These are phyloP conservation scores for Cymodocea nodosa DNA, from an alignment of 116 monocot genomes.

Conservation along the genomic window DNA sequence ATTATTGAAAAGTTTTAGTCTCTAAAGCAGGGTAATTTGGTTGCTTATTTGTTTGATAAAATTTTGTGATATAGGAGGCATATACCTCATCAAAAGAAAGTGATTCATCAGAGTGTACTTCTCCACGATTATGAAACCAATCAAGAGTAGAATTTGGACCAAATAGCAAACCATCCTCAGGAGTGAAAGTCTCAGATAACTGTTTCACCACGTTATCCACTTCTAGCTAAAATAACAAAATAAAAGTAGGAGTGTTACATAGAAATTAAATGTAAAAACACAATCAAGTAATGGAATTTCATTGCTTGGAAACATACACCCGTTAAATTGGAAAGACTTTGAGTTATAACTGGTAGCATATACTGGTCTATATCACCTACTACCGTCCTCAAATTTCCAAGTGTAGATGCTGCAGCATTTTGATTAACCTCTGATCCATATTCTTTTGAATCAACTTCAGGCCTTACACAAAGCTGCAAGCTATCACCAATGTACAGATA, in stretches of 20 bases:
- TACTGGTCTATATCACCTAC: conserved; percentile 19
- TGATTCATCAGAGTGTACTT: conserved; percentile 54
- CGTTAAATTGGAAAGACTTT: conserved; percentile 33
- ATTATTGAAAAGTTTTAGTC: no score
- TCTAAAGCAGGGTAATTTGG: no score
- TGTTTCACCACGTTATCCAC: conserved; percentile 32
- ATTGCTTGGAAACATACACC: conserved; percentile 27
- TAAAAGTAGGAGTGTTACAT: background rate
- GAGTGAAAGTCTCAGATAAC: conserved; percentile 45
- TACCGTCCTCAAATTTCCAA: conserved; percentile 31
- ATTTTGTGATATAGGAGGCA: no score
- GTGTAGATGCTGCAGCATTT: conserved; percentile 19
- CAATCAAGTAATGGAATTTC: background rate
- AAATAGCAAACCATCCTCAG: conserved; percentile 61
- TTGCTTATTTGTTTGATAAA: no score
- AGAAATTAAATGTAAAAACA: background rate
- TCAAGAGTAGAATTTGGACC: conserved; percentile 37
- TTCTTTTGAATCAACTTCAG: conserved; percentile 36
- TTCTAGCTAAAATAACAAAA: conserved; percentile 31
- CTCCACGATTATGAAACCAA: conserved; percentile 37
- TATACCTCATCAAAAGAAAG: conserved; percentile 75
- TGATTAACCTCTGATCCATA: conserved; percentile 62
- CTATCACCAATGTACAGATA: conserved; percentile 58
- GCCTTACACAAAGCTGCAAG: conserved; percentile 51
- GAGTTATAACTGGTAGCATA: conserved; percentile 31